Evolutionary conservation across 371 early-diverging fungal genomes (phyloP).

Genomic region (Syncephalastrum sp.): DNA sequence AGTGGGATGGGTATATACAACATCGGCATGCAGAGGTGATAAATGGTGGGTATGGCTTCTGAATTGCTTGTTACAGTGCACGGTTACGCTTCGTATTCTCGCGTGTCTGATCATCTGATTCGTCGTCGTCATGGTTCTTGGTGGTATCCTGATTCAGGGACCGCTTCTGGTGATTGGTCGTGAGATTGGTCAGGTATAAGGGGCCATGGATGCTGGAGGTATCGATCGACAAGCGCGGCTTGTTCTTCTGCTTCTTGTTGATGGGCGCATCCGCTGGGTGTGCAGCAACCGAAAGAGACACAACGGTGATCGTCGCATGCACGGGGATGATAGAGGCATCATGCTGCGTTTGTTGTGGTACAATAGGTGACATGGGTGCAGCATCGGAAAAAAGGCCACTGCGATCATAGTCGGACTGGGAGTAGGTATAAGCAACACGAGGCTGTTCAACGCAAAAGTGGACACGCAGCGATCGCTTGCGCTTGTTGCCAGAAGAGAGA

Average conservation of each 20-base stretch:
- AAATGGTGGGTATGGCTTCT: conserved; percentile 2
- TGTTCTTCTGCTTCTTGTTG: conserved; percentile 7
- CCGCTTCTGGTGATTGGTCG: conserved; percentile 40
- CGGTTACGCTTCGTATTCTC: conserved; percentile 14
- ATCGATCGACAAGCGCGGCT: conserved; percentile 39
- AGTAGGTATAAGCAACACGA: conserved; percentile 35
- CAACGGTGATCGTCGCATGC: conserved; percentile 7
- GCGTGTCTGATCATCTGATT: conserved; percentile 5
- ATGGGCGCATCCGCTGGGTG: conserved; percentile 9
- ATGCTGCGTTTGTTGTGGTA: conserved; percentile 2
- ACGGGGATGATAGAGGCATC: neutral
- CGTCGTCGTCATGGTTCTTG: conserved; percentile 7
- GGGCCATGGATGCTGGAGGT: conserved; percentile 41
- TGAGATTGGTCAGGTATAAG: conserved; percentile 43
- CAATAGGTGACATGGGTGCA: neutral
- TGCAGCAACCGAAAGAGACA: conserved; percentile 14
- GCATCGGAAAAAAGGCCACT: conserved; percentile 29
- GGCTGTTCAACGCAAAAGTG: conserved; percentile 37
- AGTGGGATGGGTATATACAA: no score
- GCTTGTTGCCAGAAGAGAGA: conserved; percentile 6
- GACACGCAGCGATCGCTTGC: conserved; percentile 24
- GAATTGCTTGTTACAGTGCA: neutral
- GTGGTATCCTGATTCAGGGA: conserved; percentile 1
- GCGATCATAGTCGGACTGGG: conserved; percentile 47
- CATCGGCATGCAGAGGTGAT: neutral